Evolutionary conservation across 768 basidiomycete genomes (phyloP).

Genomic region (Serendipita sp.): DNA sequence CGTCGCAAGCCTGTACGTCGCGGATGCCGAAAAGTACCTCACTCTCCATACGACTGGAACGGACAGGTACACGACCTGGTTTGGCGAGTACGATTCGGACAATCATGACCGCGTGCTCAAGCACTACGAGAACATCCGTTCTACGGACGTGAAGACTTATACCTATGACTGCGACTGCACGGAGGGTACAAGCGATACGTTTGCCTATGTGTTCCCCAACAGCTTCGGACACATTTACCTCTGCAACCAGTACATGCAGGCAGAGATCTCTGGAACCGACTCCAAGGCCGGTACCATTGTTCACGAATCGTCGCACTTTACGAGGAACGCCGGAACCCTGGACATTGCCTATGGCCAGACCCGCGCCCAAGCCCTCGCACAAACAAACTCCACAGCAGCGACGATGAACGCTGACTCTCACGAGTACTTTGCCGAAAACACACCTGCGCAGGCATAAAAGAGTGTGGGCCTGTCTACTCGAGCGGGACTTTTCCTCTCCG

Average conservation of each 20-base stretch:
- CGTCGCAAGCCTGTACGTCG: slow-evolving; percentile 21
- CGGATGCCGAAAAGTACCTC: not conserved
- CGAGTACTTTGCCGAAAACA: slow-evolving; percentile 9
- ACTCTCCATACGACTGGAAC: not conserved
- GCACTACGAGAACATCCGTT: slow-evolving; percentile 26
- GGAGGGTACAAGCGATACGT: slow-evolving; percentile 7
- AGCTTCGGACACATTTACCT: slow-evolving; percentile 5
- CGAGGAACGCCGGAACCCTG: not conserved
- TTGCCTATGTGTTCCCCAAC: slow-evolving; percentile 11
- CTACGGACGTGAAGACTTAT: slow-evolving; percentile 13
- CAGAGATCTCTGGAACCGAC: slow-evolving; percentile 10
- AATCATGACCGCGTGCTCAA: slow-evolving; percentile 24
- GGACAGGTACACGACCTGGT: slow-evolving; percentile 35
- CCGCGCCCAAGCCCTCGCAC: not conserved
- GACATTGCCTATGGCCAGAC: slow-evolving; percentile 4
- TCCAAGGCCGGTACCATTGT: slow-evolving; percentile 12
- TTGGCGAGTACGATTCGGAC: slow-evolving; percentile 27
- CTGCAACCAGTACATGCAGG: not conserved
- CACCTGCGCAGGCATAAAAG: not conserved
- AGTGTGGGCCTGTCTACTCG: not conserved
- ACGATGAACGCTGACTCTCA: slow-evolving; percentile 1
- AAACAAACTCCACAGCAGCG: not conserved
- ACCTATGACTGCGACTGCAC: slow-evolving; percentile 12
- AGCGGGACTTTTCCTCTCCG: too few species aligned
- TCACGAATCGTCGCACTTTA: slow-evolving; percentile 11